Percentiles rank a stretch among this genome's conserved stretches.
phyloP scores from a whole-genome alignment of 768 basidiomycete species.

The Tremella mesenterica region DNA sequence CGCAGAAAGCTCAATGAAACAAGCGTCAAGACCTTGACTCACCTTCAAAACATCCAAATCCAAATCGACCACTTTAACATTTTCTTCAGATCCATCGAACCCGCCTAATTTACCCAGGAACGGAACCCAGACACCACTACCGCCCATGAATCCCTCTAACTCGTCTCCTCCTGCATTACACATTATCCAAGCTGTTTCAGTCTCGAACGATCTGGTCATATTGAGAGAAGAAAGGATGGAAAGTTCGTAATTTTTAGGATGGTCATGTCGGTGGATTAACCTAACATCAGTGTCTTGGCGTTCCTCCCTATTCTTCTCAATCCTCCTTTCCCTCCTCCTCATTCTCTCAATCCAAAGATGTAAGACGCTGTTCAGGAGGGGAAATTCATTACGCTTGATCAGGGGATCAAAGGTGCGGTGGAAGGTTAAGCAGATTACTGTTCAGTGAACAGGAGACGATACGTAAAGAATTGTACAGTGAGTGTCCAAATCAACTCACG shows the following conservation, averaged over 20 bases:
- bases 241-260: slow-evolving; percentile 26
- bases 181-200: slow-evolving; percentile 34
- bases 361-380: too few species aligned
- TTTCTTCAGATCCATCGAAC: slow-evolving; percentile 1
- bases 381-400: too few species aligned
- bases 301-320: too few species aligned
- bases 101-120: slow-evolving; percentile 23
- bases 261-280: slow-evolving; percentile 14
- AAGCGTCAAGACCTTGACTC: too few species aligned
- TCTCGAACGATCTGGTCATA: slow-evolving; percentile 30
- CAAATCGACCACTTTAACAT: slow-evolving; percentile 21
- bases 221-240: slow-evolving; percentile 26
- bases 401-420: too few species aligned
- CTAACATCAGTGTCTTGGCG: slow-evolving; percentile 3
- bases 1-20: too few species aligned
- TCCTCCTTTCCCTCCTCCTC: too few species aligned
- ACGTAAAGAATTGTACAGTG: too few species aligned
- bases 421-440: too few species aligned
- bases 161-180: slow-evolving; percentile 33
- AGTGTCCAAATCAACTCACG: slow-evolving; percentile 31
- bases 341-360: too few species aligned
- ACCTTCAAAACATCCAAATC: slow-evolving; percentile 32
- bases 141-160: slow-evolving; percentile 32
- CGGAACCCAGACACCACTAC: slow-evolving; percentile 35
- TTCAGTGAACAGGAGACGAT: too few species aligned